These are phyloP conservation scores for Debaryomycetaceae sp. DNA, from an alignment of 1,139 yeast species.

Conservation along the genomic window DNA sequence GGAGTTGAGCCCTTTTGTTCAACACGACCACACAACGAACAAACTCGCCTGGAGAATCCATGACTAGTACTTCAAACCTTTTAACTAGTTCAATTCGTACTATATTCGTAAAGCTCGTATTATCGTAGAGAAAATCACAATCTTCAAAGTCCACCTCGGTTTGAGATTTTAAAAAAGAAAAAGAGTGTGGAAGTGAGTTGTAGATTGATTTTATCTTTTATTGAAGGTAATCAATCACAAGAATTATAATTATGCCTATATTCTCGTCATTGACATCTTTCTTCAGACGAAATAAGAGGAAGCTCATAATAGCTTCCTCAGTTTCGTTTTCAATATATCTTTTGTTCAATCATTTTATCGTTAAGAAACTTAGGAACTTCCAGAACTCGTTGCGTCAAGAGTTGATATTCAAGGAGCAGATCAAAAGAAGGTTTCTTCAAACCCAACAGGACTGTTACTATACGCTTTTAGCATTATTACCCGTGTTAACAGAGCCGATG, in stretches of 20 bases:
- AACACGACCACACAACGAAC: too few relatives aligned
- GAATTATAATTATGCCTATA: constrained; percentile 29
- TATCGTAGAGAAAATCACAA: not conserved
- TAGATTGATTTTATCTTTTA: not conserved
- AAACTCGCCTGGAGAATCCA: too few relatives aligned
- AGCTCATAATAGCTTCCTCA: constrained; percentile 56
- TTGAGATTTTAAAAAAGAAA: not conserved
- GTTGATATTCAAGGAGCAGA: constrained; percentile 75
- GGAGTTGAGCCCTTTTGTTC: too few relatives aligned
- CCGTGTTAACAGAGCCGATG: constrained; percentile 68
- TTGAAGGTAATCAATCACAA: not conserved
- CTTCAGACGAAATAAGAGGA: constrained; percentile 59
- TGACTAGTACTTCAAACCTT: too few relatives aligned
- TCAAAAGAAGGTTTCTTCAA: constrained; percentile 72
- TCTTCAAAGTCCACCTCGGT: not conserved
- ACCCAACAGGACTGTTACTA: constrained; percentile 89
- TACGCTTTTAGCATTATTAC: constrained; percentile 79
- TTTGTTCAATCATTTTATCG: constrained; percentile 55
- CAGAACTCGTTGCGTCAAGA: constrained; percentile 72
- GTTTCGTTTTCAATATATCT: constrained; percentile 56
- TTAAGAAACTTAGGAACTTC: constrained; percentile 58
- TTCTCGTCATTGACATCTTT: constrained; percentile 56
- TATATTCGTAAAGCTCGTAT: too few relatives aligned
- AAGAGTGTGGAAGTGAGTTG: not conserved
- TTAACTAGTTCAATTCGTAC: too few relatives aligned